phyloP scores from a whole-genome alignment of 768 basidiomycete species.

The Lentinula guzmanii region DNA sequence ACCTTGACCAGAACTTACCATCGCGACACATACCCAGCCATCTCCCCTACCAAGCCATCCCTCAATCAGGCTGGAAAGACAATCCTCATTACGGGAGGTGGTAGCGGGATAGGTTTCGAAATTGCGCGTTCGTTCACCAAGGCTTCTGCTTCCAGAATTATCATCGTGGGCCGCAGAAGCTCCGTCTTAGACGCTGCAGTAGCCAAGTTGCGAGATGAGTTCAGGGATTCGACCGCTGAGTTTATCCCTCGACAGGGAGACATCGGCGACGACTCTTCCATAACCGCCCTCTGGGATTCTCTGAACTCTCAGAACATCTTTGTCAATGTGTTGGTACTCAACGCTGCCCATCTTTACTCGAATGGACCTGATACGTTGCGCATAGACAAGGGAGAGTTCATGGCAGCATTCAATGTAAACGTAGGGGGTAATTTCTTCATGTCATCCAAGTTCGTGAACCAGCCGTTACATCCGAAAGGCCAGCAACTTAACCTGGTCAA shows the following conservation, averaged over 20 bases:
- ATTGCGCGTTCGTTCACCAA: background rate
- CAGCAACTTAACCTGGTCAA: background rate
- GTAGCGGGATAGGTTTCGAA: conserved; percentile 1
- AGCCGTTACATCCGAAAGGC: background rate
- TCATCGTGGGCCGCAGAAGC: background rate
- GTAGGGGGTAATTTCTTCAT: background rate
- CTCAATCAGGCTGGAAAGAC: background rate
- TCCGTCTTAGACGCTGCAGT: background rate
- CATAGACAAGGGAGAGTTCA: background rate
- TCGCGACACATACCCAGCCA: background rate
- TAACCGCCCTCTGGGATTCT: background rate
- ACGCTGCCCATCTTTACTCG: background rate
- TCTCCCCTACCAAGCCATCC: background rate
- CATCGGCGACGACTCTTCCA: background rate
- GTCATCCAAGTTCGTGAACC: background rate
- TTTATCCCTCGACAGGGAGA: background rate
- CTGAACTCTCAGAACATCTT: background rate
- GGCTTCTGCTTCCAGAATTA: background rate
- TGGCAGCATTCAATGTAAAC: background rate
- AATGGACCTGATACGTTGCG: background rate
- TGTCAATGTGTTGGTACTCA: background rate
- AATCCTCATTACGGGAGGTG: background rate
- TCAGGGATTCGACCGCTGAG: background rate
- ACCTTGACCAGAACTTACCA: background rate
- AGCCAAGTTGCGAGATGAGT: background rate